phyloP scores from a whole-genome alignment of 2,329 filamentous ascomycete genomes.

The Pseudogymnoascus sp. region DNA sequence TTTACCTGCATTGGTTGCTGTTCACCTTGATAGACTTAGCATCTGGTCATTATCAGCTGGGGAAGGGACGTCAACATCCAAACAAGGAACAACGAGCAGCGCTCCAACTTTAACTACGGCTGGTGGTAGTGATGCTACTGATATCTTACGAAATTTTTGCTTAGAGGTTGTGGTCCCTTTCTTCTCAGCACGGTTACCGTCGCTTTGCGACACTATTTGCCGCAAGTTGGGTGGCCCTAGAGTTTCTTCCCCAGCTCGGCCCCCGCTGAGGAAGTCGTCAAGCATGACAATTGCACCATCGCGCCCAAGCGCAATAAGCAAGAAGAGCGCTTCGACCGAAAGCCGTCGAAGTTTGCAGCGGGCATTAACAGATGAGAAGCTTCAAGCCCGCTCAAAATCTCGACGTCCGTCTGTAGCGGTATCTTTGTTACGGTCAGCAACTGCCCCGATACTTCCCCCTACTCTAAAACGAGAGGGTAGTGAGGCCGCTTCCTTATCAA shows the following conservation, averaged over 20 bases:
- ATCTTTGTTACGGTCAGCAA: slow-evolving; percentile 60
- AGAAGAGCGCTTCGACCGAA: slow-evolving; percentile 36
- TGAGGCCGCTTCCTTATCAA: slow-evolving; percentile 46
- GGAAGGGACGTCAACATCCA: slow-evolving; percentile 11
- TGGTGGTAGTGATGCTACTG: slow-evolving; percentile 27
- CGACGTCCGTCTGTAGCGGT: slow-evolving; percentile 49
- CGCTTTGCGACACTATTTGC: slow-evolving; percentile 60
- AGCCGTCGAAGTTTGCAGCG: slow-evolving; percentile 48
- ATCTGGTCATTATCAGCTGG: slow-evolving; percentile 59
- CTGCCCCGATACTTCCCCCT: slow-evolving; percentile 48
- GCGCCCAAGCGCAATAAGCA: slow-evolving; percentile 44
- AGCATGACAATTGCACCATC: slow-evolving; percentile 33
- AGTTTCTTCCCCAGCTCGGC: slow-evolving; percentile 46
- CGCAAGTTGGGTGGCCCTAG: slow-evolving; percentile 67
- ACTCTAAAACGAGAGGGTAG: slow-evolving; percentile 61
- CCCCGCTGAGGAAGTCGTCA: slow-evolving; percentile 38
- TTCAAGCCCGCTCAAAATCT: slow-evolving; percentile 42
- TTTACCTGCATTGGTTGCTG: slow-evolving; percentile 56
- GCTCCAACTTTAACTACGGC: not conserved
- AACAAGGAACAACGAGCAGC: slow-evolving; percentile 11
- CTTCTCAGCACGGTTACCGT: slow-evolving; percentile 67
- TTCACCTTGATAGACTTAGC: slow-evolving; percentile 67
- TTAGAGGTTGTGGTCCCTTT: slow-evolving; percentile 74
- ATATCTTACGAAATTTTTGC: slow-evolving; percentile 68
- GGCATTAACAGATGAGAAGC: slow-evolving; percentile 50